Evolutionary conservation across 139 green algal genomes (phyloP), one percentile per base, ranked within the genome.

Genomic region (Nannochloris sp.): DNA sequence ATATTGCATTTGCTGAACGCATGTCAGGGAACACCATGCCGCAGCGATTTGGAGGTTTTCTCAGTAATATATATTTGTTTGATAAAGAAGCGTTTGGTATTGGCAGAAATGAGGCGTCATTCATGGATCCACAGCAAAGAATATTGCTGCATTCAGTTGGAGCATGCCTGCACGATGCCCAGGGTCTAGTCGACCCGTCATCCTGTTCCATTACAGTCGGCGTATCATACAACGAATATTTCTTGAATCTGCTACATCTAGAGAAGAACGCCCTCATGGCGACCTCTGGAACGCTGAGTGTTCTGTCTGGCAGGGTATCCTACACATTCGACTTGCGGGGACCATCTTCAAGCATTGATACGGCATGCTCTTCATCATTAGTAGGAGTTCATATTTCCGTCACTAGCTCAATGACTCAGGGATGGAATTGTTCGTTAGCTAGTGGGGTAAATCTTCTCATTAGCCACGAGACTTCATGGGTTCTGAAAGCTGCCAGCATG

Each of bases 311-410:
- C 2, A 77, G 89, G 9, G 20, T 95, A 11, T 90, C 85, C 4
- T 96, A 84, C 66, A 79, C 74, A 0, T 83, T 91, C 37, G 79
- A 72, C 1, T 60, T 94, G 3, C 75, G 73, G 43, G 88, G 88
- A 23, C 86, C 88, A 28, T 79, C 63, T 14, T 16, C 82, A 81
- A 72, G 43, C 40, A 72, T 78, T 11, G 72, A 86, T 67, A 91
- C 86, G 4, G 89, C 89, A 4, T 96, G 89, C 76, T 95, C 87
- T 10, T 92, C 87, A 6, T 93, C 84, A 9, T 72, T 96, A 23
- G 85, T 95, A 3, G 79, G 82, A 16, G 69, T 79, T 2, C 68
- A 84, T 60, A 45, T 94, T 11, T 82, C 84, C 4, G 36, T 68
- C 50, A 73, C 36, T 13, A 69, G 72, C 9, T 67, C 84, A 4